Conservation (phyloP, 257 asterid species). For the Apocynum venetum region DNA sequence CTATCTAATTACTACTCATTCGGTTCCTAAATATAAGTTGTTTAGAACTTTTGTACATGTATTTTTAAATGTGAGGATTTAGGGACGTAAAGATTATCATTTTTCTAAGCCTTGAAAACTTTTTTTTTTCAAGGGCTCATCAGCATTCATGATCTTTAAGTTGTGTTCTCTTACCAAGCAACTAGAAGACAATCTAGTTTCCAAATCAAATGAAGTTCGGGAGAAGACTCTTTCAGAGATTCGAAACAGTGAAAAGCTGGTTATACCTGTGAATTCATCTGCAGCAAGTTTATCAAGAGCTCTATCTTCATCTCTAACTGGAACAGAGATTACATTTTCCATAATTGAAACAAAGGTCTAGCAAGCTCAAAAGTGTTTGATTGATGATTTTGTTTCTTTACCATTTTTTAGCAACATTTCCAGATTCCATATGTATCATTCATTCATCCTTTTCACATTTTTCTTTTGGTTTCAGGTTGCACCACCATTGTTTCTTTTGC, state of each 20-base stretch:
- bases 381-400: background rate
- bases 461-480: conserved; percentile 16
- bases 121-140: conserved; percentile 13
- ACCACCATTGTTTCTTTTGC: conserved; percentile 20
- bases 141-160: conserved; percentile 11
- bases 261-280: conserved; percentile 20
- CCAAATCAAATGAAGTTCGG: background rate
- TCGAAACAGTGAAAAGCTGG: conserved; percentile 11
- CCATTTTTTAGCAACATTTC: no score
- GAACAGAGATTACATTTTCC: conserved; percentile 17
- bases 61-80: no score
- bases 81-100: no score
- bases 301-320: conserved; percentile 18
- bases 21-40: no score
- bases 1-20: no score
- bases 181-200: background rate
- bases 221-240: conserved; percentile 14
- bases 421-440: background rate
- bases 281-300: conserved; percentile 19
- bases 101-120: background rate
- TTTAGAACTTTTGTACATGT: no score
- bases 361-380: background rate
- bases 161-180: conserved; percentile 9
- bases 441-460: no score
- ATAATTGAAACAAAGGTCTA: conserved; percentile 14